These are phyloP conservation scores for Collariella sp. DNA, from an alignment of 495 filamentous ascomycete genomes.

Conservation along the genomic window DNA sequence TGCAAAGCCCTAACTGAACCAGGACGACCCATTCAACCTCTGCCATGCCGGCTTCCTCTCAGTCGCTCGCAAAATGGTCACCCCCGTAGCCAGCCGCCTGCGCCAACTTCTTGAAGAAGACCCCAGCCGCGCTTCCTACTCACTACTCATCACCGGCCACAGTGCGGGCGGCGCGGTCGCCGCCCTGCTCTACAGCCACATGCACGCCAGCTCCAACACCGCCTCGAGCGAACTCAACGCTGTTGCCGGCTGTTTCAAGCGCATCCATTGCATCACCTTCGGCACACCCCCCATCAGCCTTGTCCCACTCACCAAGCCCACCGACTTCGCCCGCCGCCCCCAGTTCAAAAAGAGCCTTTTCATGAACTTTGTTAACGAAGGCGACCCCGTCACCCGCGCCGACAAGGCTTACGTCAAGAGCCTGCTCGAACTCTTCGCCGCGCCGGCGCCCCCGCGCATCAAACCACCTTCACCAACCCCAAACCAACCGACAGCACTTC, in stretches of 20 bases:
- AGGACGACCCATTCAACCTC: conserved; percentile 65
- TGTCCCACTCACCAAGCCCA: conserved; percentile 54
- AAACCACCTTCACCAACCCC: not conserved
- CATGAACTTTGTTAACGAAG: conserved; percentile 72
- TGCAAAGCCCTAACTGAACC: conserved; percentile 13
- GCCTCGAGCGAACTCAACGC: conserved; percentile 56
- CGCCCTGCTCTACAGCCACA: conserved; percentile 66
- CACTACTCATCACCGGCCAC: conserved; percentile 73
- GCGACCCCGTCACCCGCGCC: conserved; percentile 68
- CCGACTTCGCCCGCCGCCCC: conserved; percentile 18
- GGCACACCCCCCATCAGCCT: conserved; percentile 69
- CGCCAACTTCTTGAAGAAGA: conserved; percentile 60
- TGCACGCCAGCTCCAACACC: conserved; percentile 49
- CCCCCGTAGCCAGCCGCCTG: conserved; percentile 58
- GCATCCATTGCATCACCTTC: conserved; percentile 75
- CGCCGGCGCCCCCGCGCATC: conserved; percentile 50
- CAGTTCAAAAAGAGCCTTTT: conserved; percentile 57
- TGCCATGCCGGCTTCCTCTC: conserved; percentile 72
- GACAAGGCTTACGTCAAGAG: conserved; percentile 65
- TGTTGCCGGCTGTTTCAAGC: conserved; percentile 60
- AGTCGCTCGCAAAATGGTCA: conserved; percentile 67
- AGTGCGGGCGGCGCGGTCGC: conserved; percentile 78
- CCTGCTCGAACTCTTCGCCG: conserved; percentile 59
- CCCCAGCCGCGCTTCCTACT: conserved; percentile 54
- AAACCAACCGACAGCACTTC: not conserved